Evolutionary conservation across 805 yeast genomes (phyloP).

Genomic region (Wickerhamiella spandovensis): DNA sequence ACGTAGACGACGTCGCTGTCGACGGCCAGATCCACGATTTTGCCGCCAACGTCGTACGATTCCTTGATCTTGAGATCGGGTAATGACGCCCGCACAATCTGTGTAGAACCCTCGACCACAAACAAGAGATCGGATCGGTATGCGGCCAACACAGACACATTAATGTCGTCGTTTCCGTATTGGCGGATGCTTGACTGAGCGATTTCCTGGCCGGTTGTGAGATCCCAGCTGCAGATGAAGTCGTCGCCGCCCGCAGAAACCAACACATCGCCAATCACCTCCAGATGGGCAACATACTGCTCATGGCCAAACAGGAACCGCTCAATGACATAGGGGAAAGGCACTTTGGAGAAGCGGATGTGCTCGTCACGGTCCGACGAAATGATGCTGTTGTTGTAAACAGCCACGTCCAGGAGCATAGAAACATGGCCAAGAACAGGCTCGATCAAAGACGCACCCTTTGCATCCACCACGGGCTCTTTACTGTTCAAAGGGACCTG

Average conservation of each 20-base stretch:
- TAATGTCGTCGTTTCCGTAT: slow-evolving; percentile 17
- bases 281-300: slow-evolving; percentile 62
- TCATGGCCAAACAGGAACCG: slow-evolving; percentile 78
- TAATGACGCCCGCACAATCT: slow-evolving; percentile 6
- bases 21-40: slow-evolving; percentile 8
- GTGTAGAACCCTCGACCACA: slow-evolving; percentile 9
- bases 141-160: slow-evolving; percentile 8
- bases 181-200: slow-evolving; percentile 37
- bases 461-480: slow-evolving; percentile 9
- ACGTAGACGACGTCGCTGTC: slow-evolving; percentile 2
- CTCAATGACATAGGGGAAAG: slow-evolving; percentile 64
- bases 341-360: slow-evolving; percentile 69
- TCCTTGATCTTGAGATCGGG: slow-evolving; percentile 5
- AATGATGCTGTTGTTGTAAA: slow-evolving; percentile 39
- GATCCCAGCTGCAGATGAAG: slow-evolving; percentile 61
- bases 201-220: slow-evolving; percentile 44
- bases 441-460: slow-evolving; percentile 28
- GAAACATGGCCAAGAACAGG: slow-evolving; percentile 94
- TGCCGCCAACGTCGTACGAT: slow-evolving; percentile 3
- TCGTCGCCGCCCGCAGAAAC: slow-evolving; percentile 90
- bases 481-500: slow-evolving; percentile 32
- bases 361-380: slow-evolving; percentile 96
- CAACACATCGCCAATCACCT: slow-evolving; percentile 43
- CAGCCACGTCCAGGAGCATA: slow-evolving; percentile 66
- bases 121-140: slow-evolving; percentile 4